Evolutionary conservation across 768 basidiomycete species (phyloP).

Genomic region (Leucocoprinus leucothites): DNA sequence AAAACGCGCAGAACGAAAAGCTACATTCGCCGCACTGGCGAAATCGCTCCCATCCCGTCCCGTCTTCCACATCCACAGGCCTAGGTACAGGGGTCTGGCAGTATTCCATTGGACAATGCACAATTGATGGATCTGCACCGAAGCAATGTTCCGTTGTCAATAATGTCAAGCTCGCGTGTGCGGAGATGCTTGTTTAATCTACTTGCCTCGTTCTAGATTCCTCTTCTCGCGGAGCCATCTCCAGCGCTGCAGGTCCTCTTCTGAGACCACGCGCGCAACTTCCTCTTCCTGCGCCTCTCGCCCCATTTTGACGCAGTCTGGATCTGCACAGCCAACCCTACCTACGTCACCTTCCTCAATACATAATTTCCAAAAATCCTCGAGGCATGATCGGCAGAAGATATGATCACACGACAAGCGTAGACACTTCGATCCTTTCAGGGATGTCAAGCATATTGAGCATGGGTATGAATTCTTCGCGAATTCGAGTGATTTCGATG

Average conservation of each 20-base stretch:
- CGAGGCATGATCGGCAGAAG: conserved; percentile 79
- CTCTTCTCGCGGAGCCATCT: conserved; percentile 73
- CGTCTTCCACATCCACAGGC: conserved; percentile 46
- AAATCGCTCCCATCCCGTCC: conserved; percentile 67
- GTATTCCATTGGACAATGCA: conserved; percentile 75
- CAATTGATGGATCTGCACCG: conserved; percentile 65
- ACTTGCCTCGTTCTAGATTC: conserved; percentile 65
- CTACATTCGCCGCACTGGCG: conserved; percentile 68
- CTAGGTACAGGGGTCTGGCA: conserved; percentile 81
- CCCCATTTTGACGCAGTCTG: conserved; percentile 66
- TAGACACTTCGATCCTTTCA: conserved; percentile 76
- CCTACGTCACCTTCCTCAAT: conserved; percentile 77
- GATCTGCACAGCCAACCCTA: conserved; percentile 79
- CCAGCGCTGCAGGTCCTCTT: conserved; percentile 69
- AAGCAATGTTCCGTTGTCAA: conserved; percentile 13
- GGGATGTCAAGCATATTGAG: conserved; percentile 68
- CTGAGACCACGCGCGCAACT: conserved; percentile 65
- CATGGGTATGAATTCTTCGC: conserved; percentile 66
- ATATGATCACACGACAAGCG: conserved; percentile 71
- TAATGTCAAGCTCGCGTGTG: background rate
- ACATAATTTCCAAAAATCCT: conserved; percentile 79
- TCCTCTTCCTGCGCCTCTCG: conserved; percentile 67
- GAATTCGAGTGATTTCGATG: conserved; percentile 50
- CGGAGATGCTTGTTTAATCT: background rate
- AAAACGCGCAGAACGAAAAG: conserved; percentile 83